Evolutionary conservation across 73 alveolate species (phyloP).

Genomic region (Stentor coeruleus): DNA sequence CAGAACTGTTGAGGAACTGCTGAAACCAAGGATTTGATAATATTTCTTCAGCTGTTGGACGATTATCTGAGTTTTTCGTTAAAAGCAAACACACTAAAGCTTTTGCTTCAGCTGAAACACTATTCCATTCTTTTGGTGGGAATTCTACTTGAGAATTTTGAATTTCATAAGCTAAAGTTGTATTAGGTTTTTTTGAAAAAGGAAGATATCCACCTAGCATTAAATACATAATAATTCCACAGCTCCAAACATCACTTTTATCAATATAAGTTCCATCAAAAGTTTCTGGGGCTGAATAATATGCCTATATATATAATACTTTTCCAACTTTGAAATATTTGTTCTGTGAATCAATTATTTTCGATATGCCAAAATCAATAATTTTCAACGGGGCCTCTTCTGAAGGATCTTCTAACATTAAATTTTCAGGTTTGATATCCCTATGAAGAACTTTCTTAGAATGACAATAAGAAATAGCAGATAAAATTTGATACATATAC

Average conservation of each 20-base stretch:
- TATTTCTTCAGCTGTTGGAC: slow-evolving; percentile 41
- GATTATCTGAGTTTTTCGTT: slow-evolving; percentile 13
- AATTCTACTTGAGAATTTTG: slow-evolving; percentile 25
- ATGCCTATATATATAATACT: slow-evolving; percentile 33
- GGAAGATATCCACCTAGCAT: slow-evolving; percentile 44
- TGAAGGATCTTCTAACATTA: slow-evolving; percentile 33
- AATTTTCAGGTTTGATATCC: slow-evolving; percentile 83
- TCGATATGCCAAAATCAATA: slow-evolving; percentile 26
- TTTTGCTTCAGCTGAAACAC: slow-evolving; percentile 48
- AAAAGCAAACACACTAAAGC: slow-evolving; percentile 28
- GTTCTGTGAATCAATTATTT: not conserved
- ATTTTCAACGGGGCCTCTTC: not conserved
- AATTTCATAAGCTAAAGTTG: slow-evolving; percentile 4
- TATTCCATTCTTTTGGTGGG: slow-evolving; percentile 42
- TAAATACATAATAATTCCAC: slow-evolving; percentile 48
- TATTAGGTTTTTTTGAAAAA: slow-evolving; percentile 30
- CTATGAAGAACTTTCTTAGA: slow-evolving; percentile 65
- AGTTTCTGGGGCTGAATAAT: slow-evolving; percentile 37
- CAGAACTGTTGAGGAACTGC: not conserved
- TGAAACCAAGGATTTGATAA: slow-evolving; percentile 37
- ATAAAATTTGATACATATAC: slow-evolving; percentile 67
- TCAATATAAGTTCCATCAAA: slow-evolving; percentile 26
- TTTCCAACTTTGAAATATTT: not conserved
- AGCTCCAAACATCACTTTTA: slow-evolving; percentile 50
- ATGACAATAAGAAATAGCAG: slow-evolving; percentile 73